These are phyloP conservation scores for Xylariaceae sp. DNA, from an alignment of 2,329 filamentous ascomycete genomes.

Conservation along the genomic window DNA sequence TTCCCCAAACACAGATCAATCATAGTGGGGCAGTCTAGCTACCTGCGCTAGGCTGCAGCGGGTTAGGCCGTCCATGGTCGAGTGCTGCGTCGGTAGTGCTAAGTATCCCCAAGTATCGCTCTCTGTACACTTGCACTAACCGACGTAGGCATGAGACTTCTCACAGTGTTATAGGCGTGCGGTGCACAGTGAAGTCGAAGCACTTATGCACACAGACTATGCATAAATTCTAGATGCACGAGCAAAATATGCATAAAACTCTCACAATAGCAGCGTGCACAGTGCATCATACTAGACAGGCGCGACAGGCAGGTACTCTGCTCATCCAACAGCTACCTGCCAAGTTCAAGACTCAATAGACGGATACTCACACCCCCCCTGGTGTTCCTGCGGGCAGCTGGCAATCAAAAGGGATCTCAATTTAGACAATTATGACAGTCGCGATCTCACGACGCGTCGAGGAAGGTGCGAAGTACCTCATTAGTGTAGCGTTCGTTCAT, in stretches of 20 bases:
- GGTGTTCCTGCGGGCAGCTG: neutral
- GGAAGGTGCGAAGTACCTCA: neutral
- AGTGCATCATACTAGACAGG: too few relatives aligned
- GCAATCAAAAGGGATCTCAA: neutral
- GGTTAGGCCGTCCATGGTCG: neutral
- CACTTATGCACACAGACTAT: too few relatives aligned
- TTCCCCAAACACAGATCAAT: conserved; percentile 22
- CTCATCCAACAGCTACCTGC: neutral
- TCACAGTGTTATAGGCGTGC: too few relatives aligned
- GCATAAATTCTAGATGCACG: too few relatives aligned
- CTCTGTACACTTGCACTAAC: neutral
- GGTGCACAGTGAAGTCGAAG: too few relatives aligned
- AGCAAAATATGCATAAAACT: too few relatives aligned
- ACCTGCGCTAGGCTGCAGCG: neutral
- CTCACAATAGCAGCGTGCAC: too few relatives aligned
- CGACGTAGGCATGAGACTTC: neutral
- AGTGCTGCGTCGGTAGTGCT: too few relatives aligned
- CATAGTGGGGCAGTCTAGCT: conserved; percentile 13
- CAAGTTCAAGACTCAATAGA: too few relatives aligned
- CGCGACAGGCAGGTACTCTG: too few relatives aligned
- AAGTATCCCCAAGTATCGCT: too few relatives aligned
- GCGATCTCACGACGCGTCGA: conserved; percentile 13
- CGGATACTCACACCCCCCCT: neutral
- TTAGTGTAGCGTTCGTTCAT: too few relatives aligned
- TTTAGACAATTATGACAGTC: conserved; percentile 6